Evolutionary conservation across 2,329 filamentous ascomycete genomes (phyloP).

Genomic region (Arthrinium puccinioides): DNA sequence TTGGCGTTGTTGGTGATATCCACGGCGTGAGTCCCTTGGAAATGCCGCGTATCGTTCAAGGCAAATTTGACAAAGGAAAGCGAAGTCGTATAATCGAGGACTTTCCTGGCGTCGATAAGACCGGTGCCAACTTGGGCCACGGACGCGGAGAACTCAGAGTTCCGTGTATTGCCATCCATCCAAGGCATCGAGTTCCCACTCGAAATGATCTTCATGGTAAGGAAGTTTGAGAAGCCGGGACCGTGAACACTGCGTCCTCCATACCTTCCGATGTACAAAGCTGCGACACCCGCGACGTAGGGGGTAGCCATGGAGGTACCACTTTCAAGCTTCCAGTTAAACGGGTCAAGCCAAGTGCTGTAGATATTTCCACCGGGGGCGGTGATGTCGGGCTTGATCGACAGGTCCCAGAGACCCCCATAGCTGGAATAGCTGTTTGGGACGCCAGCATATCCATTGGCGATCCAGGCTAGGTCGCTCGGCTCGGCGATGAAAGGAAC

Average conservation of each 20-base stretch:
- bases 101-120: slow-evolving; percentile 33
- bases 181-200: slow-evolving; percentile 20
- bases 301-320: slow-evolving; percentile 38
- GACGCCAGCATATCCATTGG: too few species aligned
- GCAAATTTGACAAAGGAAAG: slow-evolving; percentile 31
- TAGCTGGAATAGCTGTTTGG: too few species aligned
- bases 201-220: slow-evolving; percentile 24
- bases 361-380: slow-evolving; percentile 30
- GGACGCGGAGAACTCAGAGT: slow-evolving; percentile 19
- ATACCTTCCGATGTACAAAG: slow-evolving; percentile 16
- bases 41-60: slow-evolving; percentile 36
- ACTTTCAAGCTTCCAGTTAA: slow-evolving; percentile 26
- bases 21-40: slow-evolving; percentile 17
- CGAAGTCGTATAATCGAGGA: slow-evolving; percentile 27
- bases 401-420: too few species aligned
- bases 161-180: slow-evolving; percentile 11
- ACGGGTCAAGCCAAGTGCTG: slow-evolving; percentile 28
- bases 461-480: too few species aligned
- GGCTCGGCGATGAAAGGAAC: too few species aligned
- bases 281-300: slow-evolving; percentile 26
- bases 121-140: slow-evolving; percentile 32
- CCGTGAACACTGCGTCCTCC: slow-evolving; percentile 20
- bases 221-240: slow-evolving; percentile 18
- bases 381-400: slow-evolving; percentile 27
- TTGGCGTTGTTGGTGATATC: slow-evolving; percentile 28